Percentiles rank a stretch among this genome's conserved stretches.
Conservation (phyloP, 2,329 filamentous ascomycete species). For the Biscogniauxia marginata region DNA sequence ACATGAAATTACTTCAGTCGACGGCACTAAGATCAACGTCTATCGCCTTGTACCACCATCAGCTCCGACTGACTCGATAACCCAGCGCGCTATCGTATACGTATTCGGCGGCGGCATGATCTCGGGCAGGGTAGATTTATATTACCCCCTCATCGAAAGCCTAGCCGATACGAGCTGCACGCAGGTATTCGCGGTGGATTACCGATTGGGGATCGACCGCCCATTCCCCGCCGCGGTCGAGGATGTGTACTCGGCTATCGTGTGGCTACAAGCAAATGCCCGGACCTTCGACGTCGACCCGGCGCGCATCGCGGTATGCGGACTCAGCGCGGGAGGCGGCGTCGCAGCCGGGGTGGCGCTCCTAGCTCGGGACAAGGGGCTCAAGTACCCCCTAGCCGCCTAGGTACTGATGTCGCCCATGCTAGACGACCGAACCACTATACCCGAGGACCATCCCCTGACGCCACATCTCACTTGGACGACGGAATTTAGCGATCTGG, state of each 20-base stretch:
- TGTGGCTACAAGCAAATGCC: slow-evolving; percentile 36
- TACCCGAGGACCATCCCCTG: slow-evolving; percentile 18
- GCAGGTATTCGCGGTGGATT: slow-evolving; percentile 40
- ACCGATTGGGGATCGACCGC: slow-evolving; percentile 48
- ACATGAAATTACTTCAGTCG: slow-evolving; percentile 17
- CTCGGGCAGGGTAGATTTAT: slow-evolving; percentile 18
- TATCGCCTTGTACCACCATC: slow-evolving; percentile 19
- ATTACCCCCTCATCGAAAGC: slow-evolving; percentile 8
- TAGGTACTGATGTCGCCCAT: slow-evolving; percentile 33
- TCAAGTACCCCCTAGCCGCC: slow-evolving; percentile 27
- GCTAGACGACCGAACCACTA: slow-evolving; percentile 31
- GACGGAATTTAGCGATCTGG: slow-evolving; percentile 11
- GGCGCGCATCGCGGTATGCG: slow-evolving; percentile 19
- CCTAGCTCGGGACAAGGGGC: slow-evolving; percentile 35
- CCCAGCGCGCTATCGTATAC: slow-evolving; percentile 24
- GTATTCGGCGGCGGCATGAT: slow-evolving; percentile 26
- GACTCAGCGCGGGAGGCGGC: slow-evolving; percentile 24
- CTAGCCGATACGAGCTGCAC: slow-evolving; percentile 13
- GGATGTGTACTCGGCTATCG: slow-evolving; percentile 32
- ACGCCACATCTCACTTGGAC: slow-evolving; percentile 14
- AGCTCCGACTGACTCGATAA: background rate
- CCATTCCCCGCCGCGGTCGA: slow-evolving; percentile 43
- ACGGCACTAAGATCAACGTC: slow-evolving; percentile 21
- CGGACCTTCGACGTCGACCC: slow-evolving; percentile 22
- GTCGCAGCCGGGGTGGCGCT: slow-evolving; percentile 32